Evolutionary conservation across 2,329 filamentous ascomycete species (phyloP).

Genomic region (Alternaria triticimaculans): DNA sequence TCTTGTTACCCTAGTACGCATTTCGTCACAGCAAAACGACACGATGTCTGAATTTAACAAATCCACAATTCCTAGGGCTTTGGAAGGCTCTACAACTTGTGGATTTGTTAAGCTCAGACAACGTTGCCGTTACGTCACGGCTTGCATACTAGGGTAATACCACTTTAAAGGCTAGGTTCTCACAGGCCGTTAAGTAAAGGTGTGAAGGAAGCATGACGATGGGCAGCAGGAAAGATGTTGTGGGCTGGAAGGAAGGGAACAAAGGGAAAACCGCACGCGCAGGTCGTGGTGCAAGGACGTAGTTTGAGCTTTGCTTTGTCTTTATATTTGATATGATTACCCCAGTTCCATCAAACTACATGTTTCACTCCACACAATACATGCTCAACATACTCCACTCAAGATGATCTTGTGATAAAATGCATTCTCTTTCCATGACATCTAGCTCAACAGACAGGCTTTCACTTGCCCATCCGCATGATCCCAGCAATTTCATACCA

Average conservation of each 20-base stretch:
- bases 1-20: background rate
- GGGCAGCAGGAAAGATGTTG: background rate
- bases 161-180: background rate
- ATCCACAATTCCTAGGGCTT: background rate
- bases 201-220: background rate
- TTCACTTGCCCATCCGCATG: background rate
- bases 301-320: background rate
- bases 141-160: background rate
- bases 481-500: conserved; percentile 1
- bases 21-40: background rate
- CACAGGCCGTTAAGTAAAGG: background rate
- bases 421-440: background rate
- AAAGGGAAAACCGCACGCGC: background rate
- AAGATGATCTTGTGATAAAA: background rate
- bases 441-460: background rate
- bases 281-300: background rate
- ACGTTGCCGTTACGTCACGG: background rate
- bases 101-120: background rate
- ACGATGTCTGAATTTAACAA: background rate
- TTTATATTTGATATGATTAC: background rate
- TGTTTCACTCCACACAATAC: too few relatives aligned
- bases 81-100: background rate
- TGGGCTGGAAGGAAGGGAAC: background rate
- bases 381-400: background rate
- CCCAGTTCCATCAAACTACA: background rate